Evolutionary conservation across 345 rosid species (phyloP), one percentile per base, ranked within the genome.

Genomic region (Euphorbia lathyris): DNA sequence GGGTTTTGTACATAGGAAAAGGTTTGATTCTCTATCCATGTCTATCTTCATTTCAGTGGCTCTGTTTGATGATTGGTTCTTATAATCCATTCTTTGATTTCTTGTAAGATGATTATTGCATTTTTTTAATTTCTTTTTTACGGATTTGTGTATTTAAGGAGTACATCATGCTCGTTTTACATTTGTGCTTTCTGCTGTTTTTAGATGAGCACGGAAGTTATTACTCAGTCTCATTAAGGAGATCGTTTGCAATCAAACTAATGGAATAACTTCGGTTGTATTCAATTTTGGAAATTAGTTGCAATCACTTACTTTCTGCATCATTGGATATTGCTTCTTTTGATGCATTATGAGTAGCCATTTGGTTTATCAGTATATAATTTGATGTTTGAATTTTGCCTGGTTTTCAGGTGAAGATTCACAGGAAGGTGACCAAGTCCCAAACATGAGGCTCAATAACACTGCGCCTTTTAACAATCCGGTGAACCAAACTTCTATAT

Each of bases 1-100:
- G 96, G 82, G 96, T 90, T 40, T 77, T 96, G 67, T 92, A 86
- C 68, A 85, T 90, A 52, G 97, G 96, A 22, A 96, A 92, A 92
- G 98, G 99, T 90, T 34, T 47, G 86, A 45, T 74, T 58, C 17
- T 30, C 25, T 58, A 12, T 76, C 36, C 38, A 17, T 47, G 20
- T 40, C 32, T 53, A 26, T 25, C 9, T 51, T 20, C 7, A 16
- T 62, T 14, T 42, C 9, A 40, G 45, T 10, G 45, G 45, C 9
- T 4, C 45, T 2, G 45, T 12, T 1, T 7, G 45, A 40, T 6
- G 45, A 40, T 40, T 40, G 19, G 27, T 66, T 43, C 43, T 17
- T 30, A 30, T 29, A 25, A 32, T n/a, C 26, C 9, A 51, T 40
- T 38, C 66, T 56, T 59, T 32, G 58, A 27, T 38, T 52, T 45